These are phyloP conservation scores for Glaciozyma antarctica DNA, from an alignment of 768 basidiomycete genomes.

Conservation along the genomic window DNA sequence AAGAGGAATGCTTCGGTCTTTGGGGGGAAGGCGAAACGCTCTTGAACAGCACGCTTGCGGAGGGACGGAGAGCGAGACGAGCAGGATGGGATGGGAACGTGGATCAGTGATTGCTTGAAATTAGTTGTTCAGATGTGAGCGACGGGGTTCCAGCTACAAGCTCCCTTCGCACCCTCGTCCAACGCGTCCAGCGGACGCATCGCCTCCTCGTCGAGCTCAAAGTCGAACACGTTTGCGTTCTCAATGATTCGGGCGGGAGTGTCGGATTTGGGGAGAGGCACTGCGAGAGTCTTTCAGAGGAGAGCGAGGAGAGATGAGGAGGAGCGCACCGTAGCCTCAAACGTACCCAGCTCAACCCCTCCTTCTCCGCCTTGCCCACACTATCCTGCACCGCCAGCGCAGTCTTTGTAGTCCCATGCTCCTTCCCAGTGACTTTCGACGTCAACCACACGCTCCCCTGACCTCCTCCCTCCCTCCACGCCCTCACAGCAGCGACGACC, in stretches of 20 bases:
- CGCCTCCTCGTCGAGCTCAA: constrained; percentile 57
- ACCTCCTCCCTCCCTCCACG: neutral
- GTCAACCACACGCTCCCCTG: constrained; percentile 29
- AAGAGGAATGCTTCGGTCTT: too few relatives aligned
- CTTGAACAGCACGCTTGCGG: too few relatives aligned
- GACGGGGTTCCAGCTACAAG: constrained; percentile 77
- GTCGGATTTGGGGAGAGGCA: constrained; percentile 73
- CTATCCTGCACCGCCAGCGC: constrained; percentile 26
- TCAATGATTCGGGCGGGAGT: constrained; percentile 53
- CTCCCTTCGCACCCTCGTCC: constrained; percentile 63
- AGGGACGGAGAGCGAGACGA: too few relatives aligned
- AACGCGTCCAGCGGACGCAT: constrained; percentile 57
- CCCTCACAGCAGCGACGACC: constrained; percentile 9
- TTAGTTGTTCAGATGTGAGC: neutral
- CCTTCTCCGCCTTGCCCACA: constrained; percentile 2
- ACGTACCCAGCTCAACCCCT: constrained; percentile 27
- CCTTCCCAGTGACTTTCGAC: constrained; percentile 28
- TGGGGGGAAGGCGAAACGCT: too few relatives aligned
- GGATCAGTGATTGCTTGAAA: too few relatives aligned
- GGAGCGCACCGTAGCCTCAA: constrained; percentile 33
- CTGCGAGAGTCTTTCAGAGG: constrained; percentile 15
- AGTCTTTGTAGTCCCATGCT: constrained; percentile 25
- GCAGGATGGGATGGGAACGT: too few relatives aligned
- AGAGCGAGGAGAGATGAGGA: neutral
- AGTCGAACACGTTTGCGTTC: constrained; percentile 67